Conservation (phyloP, 2,329 filamentous ascomycete species). For the Orbilia oligospora region DNA sequence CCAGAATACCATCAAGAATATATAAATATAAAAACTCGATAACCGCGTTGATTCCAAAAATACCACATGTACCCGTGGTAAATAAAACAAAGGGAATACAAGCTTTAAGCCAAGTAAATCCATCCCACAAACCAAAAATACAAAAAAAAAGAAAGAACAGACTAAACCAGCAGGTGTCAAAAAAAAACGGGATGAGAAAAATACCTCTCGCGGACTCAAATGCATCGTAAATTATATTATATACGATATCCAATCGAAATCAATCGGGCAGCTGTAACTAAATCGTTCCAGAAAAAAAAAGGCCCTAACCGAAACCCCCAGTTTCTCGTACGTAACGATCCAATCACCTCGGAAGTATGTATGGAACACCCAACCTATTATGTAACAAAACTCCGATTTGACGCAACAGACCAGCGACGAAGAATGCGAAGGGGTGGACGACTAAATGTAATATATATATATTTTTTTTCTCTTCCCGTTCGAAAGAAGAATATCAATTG, state of each 20-base stretch:
- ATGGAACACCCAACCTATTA: too few species aligned
- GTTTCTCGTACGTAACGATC: conserved; percentile 45
- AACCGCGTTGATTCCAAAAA: conserved; percentile 20
- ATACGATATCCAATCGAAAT: background rate
- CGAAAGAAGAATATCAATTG: background rate
- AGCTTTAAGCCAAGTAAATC: conserved; percentile 1
- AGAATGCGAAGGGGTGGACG: too few species aligned
- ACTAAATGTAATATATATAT: too few species aligned
- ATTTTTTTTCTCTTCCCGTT: too few species aligned
- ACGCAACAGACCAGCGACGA: too few species aligned
- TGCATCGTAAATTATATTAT: conserved; percentile 34
- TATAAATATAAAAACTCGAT: background rate
- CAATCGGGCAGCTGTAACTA: too few species aligned
- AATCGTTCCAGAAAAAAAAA: background rate
- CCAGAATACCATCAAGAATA: too few species aligned
- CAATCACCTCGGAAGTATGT: conserved; percentile 9
- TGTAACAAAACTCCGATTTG: conserved; percentile 7
- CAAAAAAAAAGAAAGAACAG: background rate
- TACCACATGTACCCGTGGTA: conserved; percentile 15
- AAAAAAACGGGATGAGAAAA: background rate
- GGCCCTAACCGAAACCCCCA: background rate
- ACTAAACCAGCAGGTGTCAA: background rate
- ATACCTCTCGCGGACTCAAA: conserved; percentile 59
- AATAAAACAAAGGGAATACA: background rate
- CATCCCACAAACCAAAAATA: background rate